Evolutionary conservation across 225 moss, liverwort and hornwort genomes (phyloP), one percentile per base, ranked within the genome.

Genomic region (Neckera pumila): DNA sequence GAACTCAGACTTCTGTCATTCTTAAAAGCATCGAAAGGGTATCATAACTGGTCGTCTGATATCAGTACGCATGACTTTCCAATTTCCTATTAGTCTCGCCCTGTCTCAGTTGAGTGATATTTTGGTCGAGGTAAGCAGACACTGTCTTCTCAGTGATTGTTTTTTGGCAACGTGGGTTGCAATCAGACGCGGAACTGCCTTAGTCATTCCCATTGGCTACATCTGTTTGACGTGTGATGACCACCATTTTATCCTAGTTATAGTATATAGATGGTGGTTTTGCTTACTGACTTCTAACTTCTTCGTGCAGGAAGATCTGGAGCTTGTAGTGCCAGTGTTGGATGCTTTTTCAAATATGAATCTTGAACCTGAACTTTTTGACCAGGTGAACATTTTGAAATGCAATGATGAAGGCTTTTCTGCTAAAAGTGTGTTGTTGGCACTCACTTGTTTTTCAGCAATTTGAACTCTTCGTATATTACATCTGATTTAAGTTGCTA

Each of bases 301-400:
- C n/a, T 83, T 88, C 53, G 34, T 91, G 89, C 95, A 97, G 92
- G 96, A 97, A 80, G 97, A 97, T 90, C 84, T 94, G 90, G 95
- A 95, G 90, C 96, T 97, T 84, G 95, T 97, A 87, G 95, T 96
- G 80, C 95, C 97, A 51, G 92, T 95, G 57, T 89, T 97, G 77
- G 97, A 97, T 86, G 95, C 95, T n/a, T 97, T 96, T 79, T 96
- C 96, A 42, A 97, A 92, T 88, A 91, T 97, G 90, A 96, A 97
- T 87, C 91, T 96, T 92, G 95, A 95, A 82, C 92, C 96, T 63
- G 90, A 91, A 42, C 95, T 94, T 65, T 95, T 94, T 86, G 94
- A 97, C 64, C 94, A 95, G 96, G 96, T 95, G 73, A 89, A 78
- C 12, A n/a, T 45, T 40, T 80, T 73, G 40, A 36, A 43, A 83